These are phyloP conservation scores for Pleurostoma richardsiae DNA, from an alignment of 2,329 filamentous ascomycete species.

Conservation along the genomic window DNA sequence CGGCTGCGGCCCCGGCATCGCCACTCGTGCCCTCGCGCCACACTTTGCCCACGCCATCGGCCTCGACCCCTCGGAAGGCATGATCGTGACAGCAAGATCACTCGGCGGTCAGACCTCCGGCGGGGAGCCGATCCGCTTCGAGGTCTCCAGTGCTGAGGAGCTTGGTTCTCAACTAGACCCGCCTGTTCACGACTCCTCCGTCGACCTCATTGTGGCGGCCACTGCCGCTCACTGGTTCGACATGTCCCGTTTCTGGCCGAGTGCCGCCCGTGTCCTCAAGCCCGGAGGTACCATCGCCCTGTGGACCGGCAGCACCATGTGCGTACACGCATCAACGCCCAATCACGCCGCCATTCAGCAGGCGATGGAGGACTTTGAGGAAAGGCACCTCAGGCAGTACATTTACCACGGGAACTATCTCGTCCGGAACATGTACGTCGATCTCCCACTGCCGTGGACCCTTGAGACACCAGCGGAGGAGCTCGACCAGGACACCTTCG, in stretches of 20 bases:
- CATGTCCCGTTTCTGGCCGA: constrained; percentile 8
- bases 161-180: constrained; percentile 24
- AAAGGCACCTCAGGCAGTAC: constrained; percentile 29
- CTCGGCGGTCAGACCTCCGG: constrained; percentile 22
- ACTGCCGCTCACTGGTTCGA: constrained; percentile 56
- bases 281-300: constrained; percentile 37
- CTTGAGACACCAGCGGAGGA: constrained; percentile 19
- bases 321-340: constrained; percentile 24
- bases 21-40: constrained; percentile 35
- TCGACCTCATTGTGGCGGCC: constrained; percentile 46
- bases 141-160: constrained; percentile 36
- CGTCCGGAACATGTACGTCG: constrained; percentile 30
- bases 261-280: constrained; percentile 7
- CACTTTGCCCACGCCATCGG: constrained; percentile 42
- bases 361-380: constrained; percentile 29
- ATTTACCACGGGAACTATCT: constrained; percentile 35
- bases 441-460: constrained; percentile 45
- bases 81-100: constrained; percentile 42
- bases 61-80: constrained; percentile 45
- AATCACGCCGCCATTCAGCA: constrained; percentile 35
- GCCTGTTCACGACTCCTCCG: constrained; percentile 22
- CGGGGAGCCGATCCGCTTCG: constrained; percentile 30
- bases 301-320: constrained; percentile 32
- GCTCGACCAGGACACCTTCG: constrained; percentile 33
- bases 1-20: constrained; percentile 52